Conservation (phyloP, 2,329 filamentous ascomycete genomes). For the Fusarium sulawesiense region DNA sequence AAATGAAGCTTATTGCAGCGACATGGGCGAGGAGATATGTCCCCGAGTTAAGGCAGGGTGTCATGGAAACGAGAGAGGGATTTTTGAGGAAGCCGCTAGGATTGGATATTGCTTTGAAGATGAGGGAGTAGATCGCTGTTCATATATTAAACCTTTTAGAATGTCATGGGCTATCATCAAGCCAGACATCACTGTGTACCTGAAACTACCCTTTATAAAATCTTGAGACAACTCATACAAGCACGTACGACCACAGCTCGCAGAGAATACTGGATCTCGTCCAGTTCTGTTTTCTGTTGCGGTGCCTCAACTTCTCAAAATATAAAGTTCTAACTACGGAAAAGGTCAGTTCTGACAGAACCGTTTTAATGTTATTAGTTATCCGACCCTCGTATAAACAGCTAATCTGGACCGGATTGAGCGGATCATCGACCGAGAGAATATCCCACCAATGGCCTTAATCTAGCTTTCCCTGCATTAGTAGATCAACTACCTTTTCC, state of each 20-base stretch:
- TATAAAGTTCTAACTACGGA: background rate
- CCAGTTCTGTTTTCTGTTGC: background rate
- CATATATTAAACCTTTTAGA: background rate
- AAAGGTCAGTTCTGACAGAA: background rate
- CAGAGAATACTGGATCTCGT: background rate
- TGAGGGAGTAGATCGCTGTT: slow-evolving; percentile 26
- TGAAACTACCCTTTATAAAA: background rate
- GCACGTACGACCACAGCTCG: background rate
- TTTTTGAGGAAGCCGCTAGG: slow-evolving; percentile 84
- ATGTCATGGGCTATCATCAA: background rate
- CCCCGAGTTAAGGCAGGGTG: slow-evolving; percentile 64
- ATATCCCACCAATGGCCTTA: background rate
- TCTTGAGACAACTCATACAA: background rate
- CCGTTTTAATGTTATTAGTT: background rate
- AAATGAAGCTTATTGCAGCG: slow-evolving; percentile 80
- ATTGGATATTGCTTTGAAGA: slow-evolving; percentile 58
- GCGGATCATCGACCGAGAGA: background rate
- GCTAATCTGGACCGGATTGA: background rate
- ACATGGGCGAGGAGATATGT: slow-evolving; percentile 70
- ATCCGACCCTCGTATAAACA: background rate
- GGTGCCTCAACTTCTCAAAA: background rate
- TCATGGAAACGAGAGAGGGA: slow-evolving; percentile 80
- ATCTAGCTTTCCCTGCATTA: background rate
- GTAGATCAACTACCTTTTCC: background rate
- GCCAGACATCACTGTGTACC: background rate